Base-by-base conservation (phyloP, 192 early-diverging fungal genomes). In the Nowakowskiella sp. region DNA sequence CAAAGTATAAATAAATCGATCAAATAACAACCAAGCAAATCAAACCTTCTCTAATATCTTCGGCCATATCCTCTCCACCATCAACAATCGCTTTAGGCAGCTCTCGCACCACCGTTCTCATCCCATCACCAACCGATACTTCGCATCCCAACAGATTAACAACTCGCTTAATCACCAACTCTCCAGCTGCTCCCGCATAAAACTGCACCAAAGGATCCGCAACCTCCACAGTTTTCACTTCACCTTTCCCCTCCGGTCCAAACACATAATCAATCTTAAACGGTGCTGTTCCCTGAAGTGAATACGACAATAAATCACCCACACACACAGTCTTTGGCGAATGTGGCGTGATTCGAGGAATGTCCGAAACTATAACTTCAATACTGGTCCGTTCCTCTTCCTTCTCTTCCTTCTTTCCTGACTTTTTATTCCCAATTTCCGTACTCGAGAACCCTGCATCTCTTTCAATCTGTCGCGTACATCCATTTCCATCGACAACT, bases 121-220 rank as follows among this genome's bases (percentile, higher is more conserved):
- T 56, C n/a, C 68, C 72, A 8, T 51, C 58, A 30, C 21, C 50
- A 28, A 69, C 66, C 31, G 72, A 61, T 44, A 61, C 68, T 61
- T 84, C 85, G 59, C 85, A 87, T 21, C 71, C 61, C 22, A 74
- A 58, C 47, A 69, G 62, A 49, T 85, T 83, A 62, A 83, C 84
- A 6, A 85, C 75, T 21, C 61, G 48, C 0, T 65, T 57, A 6
- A 87, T 69, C 0, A 66, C 65, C 47, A 84, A 69, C 49, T 65
- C 69, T 1, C 85, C 85, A 0, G 76, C 62, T 7, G 66, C 70
- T 4, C 69, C 78, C 6, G 76, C 79, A 22, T 70, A 70, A 21
- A 84, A 58, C n/a, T 69, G 74, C 62, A 85, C 67, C 61, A 84
- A 52, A 1, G 75, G 76, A 47, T 85, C 82, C 21, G 30, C 47